Evolutionary conservation across 306 rosid genomes (phyloP).

Genomic region (Hippophae tibetana): DNA sequence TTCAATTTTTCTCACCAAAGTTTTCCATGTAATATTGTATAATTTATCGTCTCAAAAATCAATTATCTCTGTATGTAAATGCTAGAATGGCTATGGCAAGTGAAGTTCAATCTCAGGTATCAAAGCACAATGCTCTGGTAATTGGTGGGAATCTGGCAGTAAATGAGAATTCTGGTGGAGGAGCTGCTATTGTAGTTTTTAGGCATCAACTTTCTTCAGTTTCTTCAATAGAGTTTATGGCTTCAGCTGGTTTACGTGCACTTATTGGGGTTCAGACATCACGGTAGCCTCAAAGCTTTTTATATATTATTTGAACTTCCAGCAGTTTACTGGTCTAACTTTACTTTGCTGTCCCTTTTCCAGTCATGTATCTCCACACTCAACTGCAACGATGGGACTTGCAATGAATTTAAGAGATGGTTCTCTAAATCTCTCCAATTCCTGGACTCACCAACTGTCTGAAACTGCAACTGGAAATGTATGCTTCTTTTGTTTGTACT

Average conservation of each 20-base stretch:
- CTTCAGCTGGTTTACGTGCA: conserved; percentile 70
- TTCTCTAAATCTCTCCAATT: conserved; percentile 77
- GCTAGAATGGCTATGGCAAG: conserved; percentile 95
- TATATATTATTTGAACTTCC: conserved; percentile 3
- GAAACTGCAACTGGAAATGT: conserved; percentile 76
- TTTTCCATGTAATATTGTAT: conserved; percentile 2
- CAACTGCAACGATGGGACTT: conserved; percentile 74
- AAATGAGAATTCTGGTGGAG: conserved; percentile 64
- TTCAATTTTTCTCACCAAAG: not conserved
- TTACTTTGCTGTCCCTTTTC: conserved; percentile 12
- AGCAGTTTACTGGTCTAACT: conserved; percentile 8
- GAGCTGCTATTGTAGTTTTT: conserved; percentile 66
- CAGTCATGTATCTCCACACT: conserved; percentile 65
- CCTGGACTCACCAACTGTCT: conserved; percentile 88
- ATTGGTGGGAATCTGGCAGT: conserved; percentile 81
- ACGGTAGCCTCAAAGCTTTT: conserved; percentile 43
- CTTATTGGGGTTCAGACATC: conserved; percentile 75
- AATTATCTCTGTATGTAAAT: conserved; percentile 24
- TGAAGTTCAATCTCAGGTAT: conserved; percentile 71
- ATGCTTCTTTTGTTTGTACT: conserved; percentile 6
- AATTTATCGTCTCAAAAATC: conserved; percentile 16
- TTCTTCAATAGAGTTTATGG: conserved; percentile 60
- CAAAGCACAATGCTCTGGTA: conserved; percentile 52
- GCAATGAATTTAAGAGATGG: conserved; percentile 77
- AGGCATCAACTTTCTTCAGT: conserved; percentile 66